Conservation (phyloP, 1,284 basidiomycete genomes). For the Cryptococcus floricola region DNA sequence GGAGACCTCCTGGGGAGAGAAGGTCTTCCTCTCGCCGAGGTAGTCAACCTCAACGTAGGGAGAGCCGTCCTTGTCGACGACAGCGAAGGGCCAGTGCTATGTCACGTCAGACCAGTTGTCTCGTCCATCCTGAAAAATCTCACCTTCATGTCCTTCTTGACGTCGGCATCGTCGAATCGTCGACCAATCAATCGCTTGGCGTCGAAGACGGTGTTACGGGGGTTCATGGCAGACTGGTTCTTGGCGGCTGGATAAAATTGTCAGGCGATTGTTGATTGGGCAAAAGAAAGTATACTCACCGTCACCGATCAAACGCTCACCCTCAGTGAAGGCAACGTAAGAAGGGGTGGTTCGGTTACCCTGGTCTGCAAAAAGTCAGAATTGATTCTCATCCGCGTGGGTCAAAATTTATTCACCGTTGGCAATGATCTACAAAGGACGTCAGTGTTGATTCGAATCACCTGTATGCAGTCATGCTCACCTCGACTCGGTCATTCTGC, state of each 20-base stretch:
- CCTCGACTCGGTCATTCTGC: constrained; percentile 98
- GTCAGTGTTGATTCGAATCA: not conserved
- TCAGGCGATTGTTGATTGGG: not conserved
- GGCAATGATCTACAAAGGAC: not conserved
- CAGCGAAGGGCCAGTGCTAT: constrained; percentile 65
- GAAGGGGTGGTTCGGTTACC: constrained; percentile 95
- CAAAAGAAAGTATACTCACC: not conserved
- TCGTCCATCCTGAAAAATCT: not conserved
- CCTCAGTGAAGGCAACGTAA: constrained; percentile 88
- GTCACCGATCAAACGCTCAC: constrained; percentile 77
- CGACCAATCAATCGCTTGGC: constrained; percentile 88
- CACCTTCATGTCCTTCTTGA: constrained; percentile 64
- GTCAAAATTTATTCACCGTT: constrained; percentile 3
- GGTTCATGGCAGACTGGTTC: constrained; percentile 77
- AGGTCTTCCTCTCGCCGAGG: constrained; percentile 79
- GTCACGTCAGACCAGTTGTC: not conserved
- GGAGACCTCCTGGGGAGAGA: constrained; percentile 65
- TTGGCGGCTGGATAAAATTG: constrained; percentile 62
- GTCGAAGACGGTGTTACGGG: constrained; percentile 93
- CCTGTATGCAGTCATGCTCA: constrained; percentile 55
- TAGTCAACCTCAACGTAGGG: constrained; percentile 80
- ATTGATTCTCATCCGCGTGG: not conserved
- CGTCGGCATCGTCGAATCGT: constrained; percentile 61
- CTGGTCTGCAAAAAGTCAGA: constrained; percentile 72
- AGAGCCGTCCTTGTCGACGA: constrained; percentile 76